A percentile compares a stretch with the other conserved stretches of the same genome.
phyloP scores from a whole-genome alignment of 2,329 filamentous ascomycete species.

The Colletotrichum godetiae region DNA sequence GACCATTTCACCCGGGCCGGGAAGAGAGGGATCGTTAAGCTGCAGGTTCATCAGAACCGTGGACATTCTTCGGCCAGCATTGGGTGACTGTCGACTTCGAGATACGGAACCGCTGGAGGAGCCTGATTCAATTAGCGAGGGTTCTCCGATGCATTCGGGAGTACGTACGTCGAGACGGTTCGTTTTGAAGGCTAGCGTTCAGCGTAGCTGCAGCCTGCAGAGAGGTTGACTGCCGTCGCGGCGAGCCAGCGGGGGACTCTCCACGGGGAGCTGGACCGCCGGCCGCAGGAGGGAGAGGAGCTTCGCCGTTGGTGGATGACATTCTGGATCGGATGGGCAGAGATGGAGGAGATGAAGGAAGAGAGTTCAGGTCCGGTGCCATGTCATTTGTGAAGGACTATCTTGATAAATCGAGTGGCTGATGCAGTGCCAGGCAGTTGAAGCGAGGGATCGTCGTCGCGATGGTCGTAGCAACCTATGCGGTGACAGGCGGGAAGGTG shows the following conservation, averaged over 20 bases:
- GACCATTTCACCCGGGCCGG: slow-evolving; percentile 76
- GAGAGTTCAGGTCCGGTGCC: slow-evolving; percentile 32
- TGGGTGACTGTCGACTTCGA: slow-evolving; percentile 57
- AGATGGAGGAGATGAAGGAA: slow-evolving; percentile 28
- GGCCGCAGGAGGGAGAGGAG: slow-evolving; percentile 14
- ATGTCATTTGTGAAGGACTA: slow-evolving; percentile 27
- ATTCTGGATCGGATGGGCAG: slow-evolving; percentile 30
- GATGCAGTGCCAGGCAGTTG: neutral
- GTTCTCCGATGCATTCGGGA: neutral
- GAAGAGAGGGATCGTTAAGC: slow-evolving; percentile 76
- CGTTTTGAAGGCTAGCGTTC: slow-evolving; percentile 79
- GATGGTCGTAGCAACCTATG: slow-evolving; percentile 3
- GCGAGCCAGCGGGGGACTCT: slow-evolving; percentile 69
- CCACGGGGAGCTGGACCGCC: slow-evolving; percentile 40
- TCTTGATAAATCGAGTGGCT: neutral
- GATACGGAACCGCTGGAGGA: slow-evolving; percentile 65
- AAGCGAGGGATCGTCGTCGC: slow-evolving; percentile 23
- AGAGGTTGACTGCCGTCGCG: slow-evolving; percentile 74
- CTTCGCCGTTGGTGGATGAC: slow-evolving; percentile 36
- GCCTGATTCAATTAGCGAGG: slow-evolving; percentile 44
- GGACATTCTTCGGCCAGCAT: slow-evolving; percentile 70
- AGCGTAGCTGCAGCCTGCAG: slow-evolving; percentile 82
- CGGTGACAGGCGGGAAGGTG: slow-evolving; percentile 26
- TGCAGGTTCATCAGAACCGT: slow-evolving; percentile 79
- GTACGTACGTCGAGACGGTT: slow-evolving; percentile 66